Base-by-base conservation (phyloP, 495 filamentous ascomycete genomes). In the Daldinia childiae region DNA sequence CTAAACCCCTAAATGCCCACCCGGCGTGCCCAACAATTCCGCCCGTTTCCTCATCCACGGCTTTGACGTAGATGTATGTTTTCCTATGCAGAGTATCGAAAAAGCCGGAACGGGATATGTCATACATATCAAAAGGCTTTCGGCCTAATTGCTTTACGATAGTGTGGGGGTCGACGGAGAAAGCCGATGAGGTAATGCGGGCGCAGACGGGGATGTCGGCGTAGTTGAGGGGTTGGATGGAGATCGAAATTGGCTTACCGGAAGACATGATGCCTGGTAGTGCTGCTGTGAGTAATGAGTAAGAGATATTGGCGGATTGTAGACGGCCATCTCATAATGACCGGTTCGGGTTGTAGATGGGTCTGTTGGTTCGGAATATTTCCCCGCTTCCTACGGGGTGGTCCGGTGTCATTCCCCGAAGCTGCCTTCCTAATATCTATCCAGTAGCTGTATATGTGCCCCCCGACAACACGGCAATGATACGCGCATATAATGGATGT, bases 31-130 rank as follows among this genome's bases (percentile, higher is more conserved):
- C 73, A 15, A 76, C 51, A 11, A 72, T 30, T 9, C 29, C 58
- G 7, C 71, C 73, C 0, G 62, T 69, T 21, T 62, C 54, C 24
- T 43, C 45, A 34, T 76, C 67, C 2, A 76, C 71, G n/a, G 71
- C 73, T 59, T 76, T 76, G 41, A 71, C 29, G 38, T 58, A 62
- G 12, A 76, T 58, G 58, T 59, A 74, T 0, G 32, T 73, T 34
- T 64, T 52, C 34, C 45, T 61, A 1, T 74, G 19, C 12, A 74
- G 51, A 51, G 60, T 67, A 19, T 74, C 57, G 7, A 56, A 48
- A 7, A 71, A 62, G 1, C 39, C 24, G 4, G 62, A 62, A 21
- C 39, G 27, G 3, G 68, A 58, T 1, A 71, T 66, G 29, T 24
- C 39, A 32, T 62, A 71, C 68, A 71, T 71, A 38, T 66, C 62